Conservation (phyloP, 2,329 filamentous ascomycete genomes). For the Geoglossum cookeanum region DNA sequence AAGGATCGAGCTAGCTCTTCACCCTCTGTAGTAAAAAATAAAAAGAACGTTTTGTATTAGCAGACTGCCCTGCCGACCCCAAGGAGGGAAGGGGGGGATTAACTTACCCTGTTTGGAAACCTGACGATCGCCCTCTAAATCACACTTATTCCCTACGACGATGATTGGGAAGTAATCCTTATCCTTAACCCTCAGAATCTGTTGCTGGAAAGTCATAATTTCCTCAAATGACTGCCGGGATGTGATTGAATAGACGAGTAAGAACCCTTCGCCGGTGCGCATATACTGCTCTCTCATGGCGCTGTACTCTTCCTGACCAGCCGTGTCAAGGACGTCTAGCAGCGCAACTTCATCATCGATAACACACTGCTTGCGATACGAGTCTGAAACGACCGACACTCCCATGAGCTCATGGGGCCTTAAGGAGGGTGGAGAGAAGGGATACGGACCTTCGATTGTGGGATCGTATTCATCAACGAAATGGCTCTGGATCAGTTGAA, state of each 20-base stretch:
- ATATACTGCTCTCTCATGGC: slow-evolving; percentile 99
- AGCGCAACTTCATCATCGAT: slow-evolving; percentile 97
- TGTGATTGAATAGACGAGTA: slow-evolving; percentile 96
- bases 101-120: slow-evolving; percentile 74
- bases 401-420: not conserved
- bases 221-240: slow-evolving; percentile 96
- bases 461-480: slow-evolving; percentile 99
- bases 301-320: slow-evolving; percentile 96
- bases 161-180: slow-evolving; percentile 99
- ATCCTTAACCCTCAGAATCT: slow-evolving; percentile 96
- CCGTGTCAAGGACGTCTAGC: slow-evolving; percentile 93
- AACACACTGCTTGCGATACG: slow-evolving; percentile 98
- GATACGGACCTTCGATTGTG: slow-evolving; percentile 70
- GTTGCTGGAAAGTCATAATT: slow-evolving; percentile 96
- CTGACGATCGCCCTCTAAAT: slow-evolving; percentile 82
- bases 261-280: slow-evolving; percentile 93
- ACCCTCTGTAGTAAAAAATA: slow-evolving; percentile 45
- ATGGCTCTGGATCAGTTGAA: slow-evolving; percentile 87
- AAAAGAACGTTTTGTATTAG: not conserved
- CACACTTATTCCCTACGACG: slow-evolving; percentile 97
- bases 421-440: slow-evolving; percentile 7
- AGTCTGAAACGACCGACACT: slow-evolving; percentile 40
- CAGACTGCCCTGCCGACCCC: not conserved
- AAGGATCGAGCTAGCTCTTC: slow-evolving; percentile 71
- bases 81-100: not conserved